phyloP scores from a whole-genome alignment of 2,329 filamentous ascomycete species.

The Blastomyces gilchristii region DNA sequence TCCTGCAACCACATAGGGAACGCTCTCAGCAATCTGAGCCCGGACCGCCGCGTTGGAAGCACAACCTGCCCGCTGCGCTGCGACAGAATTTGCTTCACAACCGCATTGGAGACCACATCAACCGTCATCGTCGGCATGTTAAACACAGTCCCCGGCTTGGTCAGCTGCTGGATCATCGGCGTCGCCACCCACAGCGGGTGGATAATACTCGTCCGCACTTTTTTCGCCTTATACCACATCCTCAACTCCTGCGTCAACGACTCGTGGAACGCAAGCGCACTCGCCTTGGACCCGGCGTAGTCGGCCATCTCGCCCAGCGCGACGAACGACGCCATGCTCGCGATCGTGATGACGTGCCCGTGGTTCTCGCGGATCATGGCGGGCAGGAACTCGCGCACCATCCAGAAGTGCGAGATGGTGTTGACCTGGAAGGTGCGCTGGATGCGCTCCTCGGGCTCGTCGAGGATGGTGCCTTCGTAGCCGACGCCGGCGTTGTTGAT shows the following conservation, averaged over 20 bases:
- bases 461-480: conserved; percentile 38
- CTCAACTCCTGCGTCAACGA: conserved; percentile 32
- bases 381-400: conserved; percentile 44
- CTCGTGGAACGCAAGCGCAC: conserved; percentile 46
- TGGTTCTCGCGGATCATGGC: conserved; percentile 42
- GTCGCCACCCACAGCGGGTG: conserved; percentile 42
- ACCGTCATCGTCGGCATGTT: conserved; percentile 28
- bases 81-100: conserved; percentile 42
- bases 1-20: conserved; percentile 42
- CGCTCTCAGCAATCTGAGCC: conserved; percentile 22
- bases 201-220: conserved; percentile 29
- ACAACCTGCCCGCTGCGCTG: conserved; percentile 42
- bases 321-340: conserved; percentile 44
- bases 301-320: conserved; percentile 41
- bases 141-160: conserved; percentile 24
- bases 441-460: conserved; percentile 36
- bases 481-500: conserved; percentile 45
- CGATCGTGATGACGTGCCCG: conserved; percentile 49
- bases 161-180: conserved; percentile 34
- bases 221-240: conserved; percentile 28
- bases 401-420: conserved; percentile 42
- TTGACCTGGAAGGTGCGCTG: conserved; percentile 45
- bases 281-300: conserved; percentile 45
- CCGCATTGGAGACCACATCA: conserved; percentile 36
- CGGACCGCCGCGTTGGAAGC: conserved; percentile 31